Base-by-base conservation (phyloP, 805 yeast genomes). In the Nakazawaea anatomiae region DNA sequence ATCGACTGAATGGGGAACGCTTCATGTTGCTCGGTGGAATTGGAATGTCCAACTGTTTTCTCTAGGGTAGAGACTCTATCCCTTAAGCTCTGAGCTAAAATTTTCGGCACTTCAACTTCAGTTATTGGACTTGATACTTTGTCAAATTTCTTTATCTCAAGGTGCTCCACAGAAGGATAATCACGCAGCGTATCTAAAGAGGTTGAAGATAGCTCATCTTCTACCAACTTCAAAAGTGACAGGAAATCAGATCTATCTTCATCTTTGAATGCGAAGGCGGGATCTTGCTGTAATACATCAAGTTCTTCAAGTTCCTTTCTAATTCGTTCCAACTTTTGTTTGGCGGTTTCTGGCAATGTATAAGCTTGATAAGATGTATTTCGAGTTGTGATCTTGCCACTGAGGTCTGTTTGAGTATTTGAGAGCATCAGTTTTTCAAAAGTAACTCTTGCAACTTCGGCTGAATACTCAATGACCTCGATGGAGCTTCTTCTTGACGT, bases 1-100 rank as follows among this genome's bases (percentile, higher is more conserved):
- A 51, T 48, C 3, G 58, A 50, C 45, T 63, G 64, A 3, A 65
- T 18, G 2, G 68, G 43, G 10, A 45, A 18, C 6, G 30, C 32
- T 29, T 12, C 11, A 31, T 48, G 47, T 12, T 29, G 34, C 9
- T 43, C 42, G 5, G 43, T 9, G 9, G 50, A 6, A 44, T 46
- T 52, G 12, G 44, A 2, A 30, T 39, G 35, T 45, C 66, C 55
- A 50, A 53, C 18, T 32, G 50, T 8, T 41, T 47, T 14, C 43
- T 58, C 61, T 6, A 57, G 14, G 25, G 18, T 14, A 4, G 44
- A 42, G 8, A 63, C 10, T 46, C 64, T 53, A 6, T 50, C 31
- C 32, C 57, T 54, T 5, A 54, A 39, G 11, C 50, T 44, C 18
- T 45, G 25, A 4, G 51, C 38, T 11, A 31, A 39, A 7, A 10